Conservation (phyloP, 345 rosid species). For the Citrus mangshanensis region DNA sequence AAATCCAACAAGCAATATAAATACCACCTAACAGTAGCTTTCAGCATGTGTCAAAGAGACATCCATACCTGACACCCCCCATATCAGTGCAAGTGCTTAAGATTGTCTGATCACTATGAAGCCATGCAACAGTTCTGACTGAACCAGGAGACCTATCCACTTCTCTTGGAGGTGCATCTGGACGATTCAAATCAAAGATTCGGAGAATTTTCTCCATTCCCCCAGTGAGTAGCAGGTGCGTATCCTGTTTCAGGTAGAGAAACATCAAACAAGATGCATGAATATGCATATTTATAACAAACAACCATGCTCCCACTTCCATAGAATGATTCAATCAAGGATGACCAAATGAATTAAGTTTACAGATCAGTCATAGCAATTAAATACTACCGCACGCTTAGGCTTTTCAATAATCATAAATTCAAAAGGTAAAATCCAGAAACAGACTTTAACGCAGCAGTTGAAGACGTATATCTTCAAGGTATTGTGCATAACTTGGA, state of each 20-base stretch:
- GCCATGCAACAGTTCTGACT: constrained; percentile 45
- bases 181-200: constrained; percentile 38
- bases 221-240: constrained; percentile 40
- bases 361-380: background rate
- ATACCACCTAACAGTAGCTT: background rate
- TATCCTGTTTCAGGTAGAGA: constrained; percentile 28
- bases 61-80: constrained; percentile 44
- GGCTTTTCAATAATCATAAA: background rate
- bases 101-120: constrained; percentile 45
- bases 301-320: background rate
- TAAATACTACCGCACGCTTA: background rate
- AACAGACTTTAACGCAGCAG: background rate
- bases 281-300: background rate
- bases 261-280: background rate
- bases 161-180: constrained; percentile 43
- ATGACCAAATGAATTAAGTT: too few species aligned
- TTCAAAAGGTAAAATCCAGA: background rate
- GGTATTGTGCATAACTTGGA: background rate
- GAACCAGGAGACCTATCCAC: constrained; percentile 43
- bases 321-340: background rate
- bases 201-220: constrained; percentile 44
- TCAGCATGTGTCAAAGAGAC: background rate
- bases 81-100: constrained; percentile 41
- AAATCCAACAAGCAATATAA: background rate
- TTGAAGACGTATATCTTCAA: background rate